Percentiles rank a stretch among this genome's conserved stretches.
phyloP scores from a whole-genome alignment of 176 grass and related monocot species.

The Zoysia pacifica region DNA sequence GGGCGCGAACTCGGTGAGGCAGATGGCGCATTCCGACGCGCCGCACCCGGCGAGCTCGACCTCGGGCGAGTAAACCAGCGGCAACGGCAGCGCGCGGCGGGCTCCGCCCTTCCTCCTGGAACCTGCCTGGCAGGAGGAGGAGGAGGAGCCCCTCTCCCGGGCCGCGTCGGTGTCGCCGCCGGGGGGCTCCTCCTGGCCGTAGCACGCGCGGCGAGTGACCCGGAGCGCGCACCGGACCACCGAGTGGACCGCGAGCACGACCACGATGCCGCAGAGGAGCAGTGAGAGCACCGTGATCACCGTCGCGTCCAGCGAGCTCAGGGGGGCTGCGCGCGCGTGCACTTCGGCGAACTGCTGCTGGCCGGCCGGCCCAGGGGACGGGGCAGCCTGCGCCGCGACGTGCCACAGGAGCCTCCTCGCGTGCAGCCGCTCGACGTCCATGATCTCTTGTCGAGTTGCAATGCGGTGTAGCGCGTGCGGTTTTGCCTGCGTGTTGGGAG shows the following conservation, averaged over 20 bases:
- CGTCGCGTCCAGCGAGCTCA: slow-evolving; percentile 54
- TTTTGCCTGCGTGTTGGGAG: neutral
- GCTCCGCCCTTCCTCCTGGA: slow-evolving; percentile 24
- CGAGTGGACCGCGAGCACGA: slow-evolving; percentile 47
- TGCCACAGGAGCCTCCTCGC: slow-evolving; percentile 57
- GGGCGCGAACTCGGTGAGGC: slow-evolving; percentile 78
- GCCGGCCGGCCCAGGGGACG: slow-evolving; percentile 1
- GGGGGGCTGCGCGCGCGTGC: slow-evolving; percentile 9
- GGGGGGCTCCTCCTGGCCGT: slow-evolving; percentile 30
- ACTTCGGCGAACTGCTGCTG: neutral
- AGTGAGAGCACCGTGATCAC: slow-evolving; percentile 71
- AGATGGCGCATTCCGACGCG: slow-evolving; percentile 86
- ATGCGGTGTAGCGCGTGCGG: neutral
- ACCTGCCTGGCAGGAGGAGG: neutral
- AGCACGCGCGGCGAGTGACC: slow-evolving; percentile 49
- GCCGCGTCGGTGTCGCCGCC: neutral
- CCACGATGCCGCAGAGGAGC: slow-evolving; percentile 61
- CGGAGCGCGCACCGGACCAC: slow-evolving; percentile 57
- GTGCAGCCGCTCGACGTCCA: slow-evolving; percentile 47
- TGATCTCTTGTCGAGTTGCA: neutral
- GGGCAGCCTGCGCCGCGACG: neutral
- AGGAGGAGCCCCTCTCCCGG: neutral
- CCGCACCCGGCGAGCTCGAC: slow-evolving; percentile 51
- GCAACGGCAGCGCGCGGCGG: slow-evolving; percentile 27
- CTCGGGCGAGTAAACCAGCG: slow-evolving; percentile 44